These are phyloP conservation scores for Alliaria petiolata DNA, from an alignment of 345 rosid genomes.

Conservation along the genomic window DNA sequence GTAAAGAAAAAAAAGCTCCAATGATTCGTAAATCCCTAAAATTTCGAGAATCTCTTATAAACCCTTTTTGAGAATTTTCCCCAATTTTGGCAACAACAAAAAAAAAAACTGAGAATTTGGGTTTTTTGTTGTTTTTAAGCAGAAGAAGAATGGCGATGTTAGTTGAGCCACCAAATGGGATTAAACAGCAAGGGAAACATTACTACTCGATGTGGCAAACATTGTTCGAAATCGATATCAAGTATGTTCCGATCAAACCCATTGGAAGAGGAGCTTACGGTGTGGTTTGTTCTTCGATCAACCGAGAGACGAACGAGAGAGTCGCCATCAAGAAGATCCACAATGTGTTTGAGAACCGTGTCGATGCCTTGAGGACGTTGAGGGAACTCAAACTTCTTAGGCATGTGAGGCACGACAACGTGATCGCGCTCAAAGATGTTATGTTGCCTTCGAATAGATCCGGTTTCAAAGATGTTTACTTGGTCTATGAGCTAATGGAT, in stretches of 20 bases:
- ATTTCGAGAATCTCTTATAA: neutral
- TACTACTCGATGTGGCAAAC: conserved; percentile 80
- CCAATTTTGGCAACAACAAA: neutral
- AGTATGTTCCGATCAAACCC: conserved; percentile 83
- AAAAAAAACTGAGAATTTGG: neutral
- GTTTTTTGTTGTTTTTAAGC: neutral
- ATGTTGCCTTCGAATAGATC: conserved; percentile 60
- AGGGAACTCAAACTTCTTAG: conserved; percentile 80
- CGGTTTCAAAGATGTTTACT: conserved; percentile 74
- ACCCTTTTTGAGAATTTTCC: conserved; percentile 4
- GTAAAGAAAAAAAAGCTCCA: conserved; percentile 24
- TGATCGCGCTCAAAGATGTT: conserved; percentile 77
- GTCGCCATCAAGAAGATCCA: conserved; percentile 87
- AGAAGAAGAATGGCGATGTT: conserved; percentile 61
- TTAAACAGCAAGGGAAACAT: conserved; percentile 61
- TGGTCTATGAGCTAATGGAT: conserved; percentile 95
- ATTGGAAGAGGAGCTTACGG: conserved; percentile 91
- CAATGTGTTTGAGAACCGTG: conserved; percentile 72
- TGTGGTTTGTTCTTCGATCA: conserved; percentile 76
- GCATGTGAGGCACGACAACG: conserved; percentile 74
- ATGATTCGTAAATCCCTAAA: conserved; percentile 7
- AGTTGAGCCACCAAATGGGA: conserved; percentile 87
- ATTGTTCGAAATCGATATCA: conserved; percentile 78
- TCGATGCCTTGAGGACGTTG: conserved; percentile 61
- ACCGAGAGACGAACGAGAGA: conserved; percentile 70